Evolutionary conservation across 1,284 basidiomycete species (phyloP), one percentile per base, ranked within the genome.

Genomic region (Cutaneotrichosporon cutaneum): DNA sequence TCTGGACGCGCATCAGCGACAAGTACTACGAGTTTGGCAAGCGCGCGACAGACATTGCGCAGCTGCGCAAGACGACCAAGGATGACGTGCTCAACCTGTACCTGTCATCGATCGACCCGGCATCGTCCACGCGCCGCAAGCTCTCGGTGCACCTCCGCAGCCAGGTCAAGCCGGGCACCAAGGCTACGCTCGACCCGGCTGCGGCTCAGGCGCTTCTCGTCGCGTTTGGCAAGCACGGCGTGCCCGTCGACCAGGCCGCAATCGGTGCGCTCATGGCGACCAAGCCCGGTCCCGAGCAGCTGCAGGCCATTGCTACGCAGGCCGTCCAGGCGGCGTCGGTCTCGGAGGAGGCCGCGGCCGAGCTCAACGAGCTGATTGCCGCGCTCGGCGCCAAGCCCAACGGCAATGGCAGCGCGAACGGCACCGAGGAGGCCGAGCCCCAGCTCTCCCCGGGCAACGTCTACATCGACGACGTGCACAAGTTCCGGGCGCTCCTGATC

Each of bases 131-230:
- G 2, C 86, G 92, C 47, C 82, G 87, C 39, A 95, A 95, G 77
- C 78, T 95, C 30, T 91, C 92, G 0, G 81, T 92, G 18, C 93
- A 96, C 70, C 81, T 92, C 75, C 80, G 82, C 54, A 91, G 92
- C 5, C 86, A 87, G 70, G 68, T 67, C 66, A 65, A 68, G 51
- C 70, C 70, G 35, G 54, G 55, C 30, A 52, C 24, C 8, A 51
- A 33, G 33, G 48, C 33, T 62, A 86, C 85, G 66, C 85, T 94
- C 74, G 90, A 88, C 72, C 71, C 81, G 5, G 82, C 83, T 3
- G 89, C 90, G 5, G 84, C 86, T 35, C 82, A 85, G 63, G 87
- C 85, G 5, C 88, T 93, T 67, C 82, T 86, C 64, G 76, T 72
- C 27, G 77, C 83, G 13, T 81, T 92, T 30, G 82, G 82, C 53